Base-by-base conservation (phyloP, 108 stramenopile genomes). In the Pseudonitzschia delicatissima region DNA sequence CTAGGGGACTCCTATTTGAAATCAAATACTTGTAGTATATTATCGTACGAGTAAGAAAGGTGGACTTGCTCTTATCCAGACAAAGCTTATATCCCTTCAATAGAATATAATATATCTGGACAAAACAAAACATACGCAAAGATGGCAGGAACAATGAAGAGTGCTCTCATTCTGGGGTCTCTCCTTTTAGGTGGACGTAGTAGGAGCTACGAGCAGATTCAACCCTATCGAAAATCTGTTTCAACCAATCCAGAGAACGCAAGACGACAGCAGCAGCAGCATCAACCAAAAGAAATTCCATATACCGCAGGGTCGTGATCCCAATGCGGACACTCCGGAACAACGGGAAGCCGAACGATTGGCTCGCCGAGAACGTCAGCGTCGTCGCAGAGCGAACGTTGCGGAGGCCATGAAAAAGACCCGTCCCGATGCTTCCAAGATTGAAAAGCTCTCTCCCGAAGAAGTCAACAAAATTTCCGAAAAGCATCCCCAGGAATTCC, bases 361-460 rank as follows among this genome's bases (percentile, higher is more conserved):
- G 29, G 71, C 71, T 58, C 70, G 77, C 35, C 57, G 57, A 13
- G 57, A 62, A 47, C 69, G 77, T n/a, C 45, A 58, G 34, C 49
- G 53, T 21, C 57, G 67, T 32, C 62, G 72, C 18, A 50, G 67
- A 17, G 57, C 62, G 35, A 39, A 67, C 9, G 47, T 69, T 5
- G 62, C 49, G 49, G 62, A 79, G 5, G 57, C 52, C 9, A 57
- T 68, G 55, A 65, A 63, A 31, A 53, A 69, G 25, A 27, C 45
- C 33, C 39, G 45, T 17, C 77, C 77, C 13, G 68, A 73, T 2
- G 32, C 45, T 12, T 26, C 34, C 5, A 39, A 37, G 8, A 42
- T 79, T 18, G 68, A 79, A 50, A 42, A 57, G 25, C 39, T 79
- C 5, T 62, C 77, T 11, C 1, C 55, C 27, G 77, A 79, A 48